Conservation (phyloP, 164 flowering plant species). For the Taxillus chinensis region DNA sequence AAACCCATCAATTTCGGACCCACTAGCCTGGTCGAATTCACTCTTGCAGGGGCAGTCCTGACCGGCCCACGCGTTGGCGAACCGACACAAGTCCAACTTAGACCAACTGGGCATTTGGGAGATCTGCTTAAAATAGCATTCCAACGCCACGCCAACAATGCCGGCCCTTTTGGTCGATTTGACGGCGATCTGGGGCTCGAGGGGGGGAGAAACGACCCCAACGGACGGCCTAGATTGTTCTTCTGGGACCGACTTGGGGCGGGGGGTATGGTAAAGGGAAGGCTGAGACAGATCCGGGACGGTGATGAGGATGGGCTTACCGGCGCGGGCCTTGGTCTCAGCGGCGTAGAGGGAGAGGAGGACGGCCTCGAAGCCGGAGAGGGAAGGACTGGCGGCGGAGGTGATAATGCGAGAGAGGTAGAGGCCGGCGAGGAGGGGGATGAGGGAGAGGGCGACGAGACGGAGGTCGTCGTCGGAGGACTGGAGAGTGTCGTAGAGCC, state of each 20-base stretch:
- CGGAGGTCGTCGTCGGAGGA: constrained; percentile 78
- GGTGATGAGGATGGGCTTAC: constrained; percentile 53
- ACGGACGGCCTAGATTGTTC: constrained; percentile 15
- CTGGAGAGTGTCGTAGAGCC: constrained; percentile 91
- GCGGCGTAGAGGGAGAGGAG: constrained; percentile 58
- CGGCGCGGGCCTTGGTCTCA: constrained; percentile 59
- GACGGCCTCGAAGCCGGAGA: constrained; percentile 86
- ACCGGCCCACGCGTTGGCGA: constrained; percentile 72
- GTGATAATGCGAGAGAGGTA: constrained; percentile 65
- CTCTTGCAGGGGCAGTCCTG: constrained; percentile 53
- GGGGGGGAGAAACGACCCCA: constrained; percentile 48
- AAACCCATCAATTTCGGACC: constrained; percentile 9
- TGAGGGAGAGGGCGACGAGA: constrained; percentile 68
- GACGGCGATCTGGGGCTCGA: constrained; percentile 82
- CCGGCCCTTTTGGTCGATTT: constrained; percentile 79
- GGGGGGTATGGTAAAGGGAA: constrained; percentile 73
- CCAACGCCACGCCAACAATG: constrained; percentile 64
- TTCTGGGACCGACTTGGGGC: constrained; percentile 11
- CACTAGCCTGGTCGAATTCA: constrained; percentile 16
- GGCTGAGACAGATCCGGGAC: constrained; percentile 80
- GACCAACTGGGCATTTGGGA: constrained; percentile 89
- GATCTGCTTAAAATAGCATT: constrained; percentile 66
- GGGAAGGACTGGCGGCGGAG: constrained; percentile 19
- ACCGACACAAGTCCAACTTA: constrained; percentile 60
- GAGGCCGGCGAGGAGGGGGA: constrained; percentile 59